Conservation (phyloP, 805 yeast species). For the Zygoascus biomembranicola region DNA sequence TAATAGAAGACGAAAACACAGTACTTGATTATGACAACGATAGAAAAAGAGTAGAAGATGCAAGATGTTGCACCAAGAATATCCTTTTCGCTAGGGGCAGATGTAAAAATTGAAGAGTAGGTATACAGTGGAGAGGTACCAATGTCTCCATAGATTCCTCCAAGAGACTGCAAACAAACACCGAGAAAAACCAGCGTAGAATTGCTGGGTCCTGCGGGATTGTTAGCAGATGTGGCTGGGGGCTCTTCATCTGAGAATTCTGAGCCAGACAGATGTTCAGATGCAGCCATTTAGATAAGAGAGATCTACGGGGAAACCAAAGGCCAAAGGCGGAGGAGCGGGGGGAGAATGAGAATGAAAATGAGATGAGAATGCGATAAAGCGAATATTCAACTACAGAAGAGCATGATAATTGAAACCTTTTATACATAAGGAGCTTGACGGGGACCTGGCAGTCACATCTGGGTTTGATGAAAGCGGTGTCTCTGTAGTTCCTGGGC, state of each 20-base stretch:
- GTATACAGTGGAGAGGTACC: slow-evolving; percentile 56
- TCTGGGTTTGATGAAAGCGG: not conserved
- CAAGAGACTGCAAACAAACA: slow-evolving; percentile 34
- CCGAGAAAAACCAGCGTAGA: not conserved
- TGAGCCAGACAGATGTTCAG: not conserved
- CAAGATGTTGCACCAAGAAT: slow-evolving; percentile 44
- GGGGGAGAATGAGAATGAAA: no score
- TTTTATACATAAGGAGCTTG: not conserved
- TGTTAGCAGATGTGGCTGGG: not conserved
- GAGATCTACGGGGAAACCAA: not conserved
- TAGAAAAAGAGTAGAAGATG: slow-evolving; percentile 47
- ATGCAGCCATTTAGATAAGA: not conserved
- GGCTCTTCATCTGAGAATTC: not conserved
- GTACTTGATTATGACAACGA: slow-evolving; percentile 47
- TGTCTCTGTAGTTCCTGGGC: not conserved
- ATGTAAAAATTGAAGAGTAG: slow-evolving; percentile 31
- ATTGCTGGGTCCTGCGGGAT: not conserved
- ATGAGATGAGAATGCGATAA: no score
- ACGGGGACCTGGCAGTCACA: not conserved
- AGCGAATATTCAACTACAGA: no score
- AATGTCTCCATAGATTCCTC: slow-evolving; percentile 58
- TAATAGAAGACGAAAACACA: slow-evolving; percentile 37
- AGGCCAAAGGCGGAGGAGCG: not conserved
- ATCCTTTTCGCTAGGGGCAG: slow-evolving; percentile 32
- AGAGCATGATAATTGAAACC: not conserved